Conservation (phyloP, 306 rosid genomes). For the Acmispon strigosus region DNA sequence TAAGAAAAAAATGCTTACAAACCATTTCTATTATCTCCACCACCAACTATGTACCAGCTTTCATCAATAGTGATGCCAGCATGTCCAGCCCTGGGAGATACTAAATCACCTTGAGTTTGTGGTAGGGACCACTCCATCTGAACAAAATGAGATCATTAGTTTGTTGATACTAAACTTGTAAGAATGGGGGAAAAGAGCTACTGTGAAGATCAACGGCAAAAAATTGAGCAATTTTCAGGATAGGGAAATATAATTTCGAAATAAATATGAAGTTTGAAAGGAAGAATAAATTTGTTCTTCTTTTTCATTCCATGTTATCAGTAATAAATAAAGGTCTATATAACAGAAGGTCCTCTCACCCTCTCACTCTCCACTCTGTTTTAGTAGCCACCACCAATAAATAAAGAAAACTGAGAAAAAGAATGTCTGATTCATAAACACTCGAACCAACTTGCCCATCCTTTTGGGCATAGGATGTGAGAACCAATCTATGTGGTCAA, state of each 20-base stretch:
- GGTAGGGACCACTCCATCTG: conserved; percentile 99
- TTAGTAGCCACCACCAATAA: neutral
- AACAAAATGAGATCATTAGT: conserved; percentile 19
- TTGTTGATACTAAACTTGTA: conserved; percentile 17
- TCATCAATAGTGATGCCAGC: conserved; percentile 72
- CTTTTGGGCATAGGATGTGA: neutral
- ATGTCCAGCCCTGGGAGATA: conserved; percentile 92
- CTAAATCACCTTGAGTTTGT: conserved; percentile 72
- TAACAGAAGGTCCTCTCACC: neutral
- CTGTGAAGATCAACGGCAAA: neutral
- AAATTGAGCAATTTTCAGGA: conserved; percentile 14
- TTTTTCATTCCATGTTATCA: neutral
- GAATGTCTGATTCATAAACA: too few species aligned
- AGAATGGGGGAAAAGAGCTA: neutral
- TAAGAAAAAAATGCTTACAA: conserved; percentile 9
- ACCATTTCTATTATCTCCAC: conserved; percentile 95
- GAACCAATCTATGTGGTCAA: neutral
- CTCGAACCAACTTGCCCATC: neutral
- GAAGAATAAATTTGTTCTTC: neutral
- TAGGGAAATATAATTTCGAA: conserved; percentile 8
- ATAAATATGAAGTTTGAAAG: neutral
- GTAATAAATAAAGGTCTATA: neutral
- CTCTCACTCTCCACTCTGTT: neutral
- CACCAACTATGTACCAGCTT: conserved; percentile 90
- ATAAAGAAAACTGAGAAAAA: neutral